A percentile compares a stretch with the other conserved stretches of the same genome.
Conservation (phyloP, 148 eudicot genomes). For the Spergularia bocconei region DNA sequence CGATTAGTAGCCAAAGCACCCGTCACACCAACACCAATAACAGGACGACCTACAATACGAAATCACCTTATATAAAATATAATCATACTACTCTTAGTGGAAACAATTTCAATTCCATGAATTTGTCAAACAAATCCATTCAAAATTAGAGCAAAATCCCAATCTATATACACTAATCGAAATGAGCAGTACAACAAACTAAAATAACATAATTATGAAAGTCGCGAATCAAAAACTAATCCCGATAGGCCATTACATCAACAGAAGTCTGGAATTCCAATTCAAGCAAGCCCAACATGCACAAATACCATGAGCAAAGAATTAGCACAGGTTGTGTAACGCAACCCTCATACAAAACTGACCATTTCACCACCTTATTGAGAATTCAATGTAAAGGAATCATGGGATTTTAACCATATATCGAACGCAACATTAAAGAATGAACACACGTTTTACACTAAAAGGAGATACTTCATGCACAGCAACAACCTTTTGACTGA, state of each 20-base stretch:
- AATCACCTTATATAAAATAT: not conserved
- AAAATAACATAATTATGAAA: not conserved
- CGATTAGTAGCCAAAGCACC: constrained; percentile 71
- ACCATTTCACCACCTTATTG: not conserved
- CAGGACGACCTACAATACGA: constrained; percentile 53
- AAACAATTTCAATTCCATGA: not conserved
- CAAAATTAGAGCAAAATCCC: too few relatives aligned
- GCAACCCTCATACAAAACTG: too few relatives aligned
- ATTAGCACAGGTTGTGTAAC: too few relatives aligned
- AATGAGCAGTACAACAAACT: not conserved
- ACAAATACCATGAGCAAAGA: too few relatives aligned
- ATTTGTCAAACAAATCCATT: not conserved
- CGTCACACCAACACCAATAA: constrained; percentile 82
- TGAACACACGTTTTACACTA: constrained; percentile 1
- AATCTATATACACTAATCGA: not conserved
- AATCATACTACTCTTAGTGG: not conserved
- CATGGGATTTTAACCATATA: not conserved
- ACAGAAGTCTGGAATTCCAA: too few relatives aligned
- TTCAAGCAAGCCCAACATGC: too few relatives aligned
- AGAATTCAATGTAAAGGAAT: constrained; percentile 6
- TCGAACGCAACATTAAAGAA: not conserved
- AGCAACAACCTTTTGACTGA: not conserved
- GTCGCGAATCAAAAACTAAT: too few relatives aligned
- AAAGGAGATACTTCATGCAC: not conserved
- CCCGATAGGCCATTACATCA: too few relatives aligned